A percentile compares a stretch with the other conserved stretches of the same genome.
Conservation (phyloP, 2,329 filamentous ascomycete genomes). For the Bertia moriformis region DNA sequence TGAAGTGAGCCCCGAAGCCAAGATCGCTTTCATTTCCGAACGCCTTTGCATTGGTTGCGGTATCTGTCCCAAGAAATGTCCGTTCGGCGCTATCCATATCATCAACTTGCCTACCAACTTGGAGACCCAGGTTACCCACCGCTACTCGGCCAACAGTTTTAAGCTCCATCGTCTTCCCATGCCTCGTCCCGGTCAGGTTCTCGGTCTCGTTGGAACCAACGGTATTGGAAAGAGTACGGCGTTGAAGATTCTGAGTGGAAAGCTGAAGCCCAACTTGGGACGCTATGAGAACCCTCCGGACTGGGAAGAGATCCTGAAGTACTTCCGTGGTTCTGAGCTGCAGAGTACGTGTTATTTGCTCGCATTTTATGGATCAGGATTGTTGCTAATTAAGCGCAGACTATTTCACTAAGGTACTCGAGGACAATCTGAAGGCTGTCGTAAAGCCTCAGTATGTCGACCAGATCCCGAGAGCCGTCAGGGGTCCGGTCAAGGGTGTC, state of each 20-base stretch:
- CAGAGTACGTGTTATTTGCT: conserved; percentile 71
- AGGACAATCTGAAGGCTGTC: conserved; percentile 92
- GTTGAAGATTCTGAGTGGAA: conserved; percentile 93
- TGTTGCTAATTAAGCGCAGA: conserved; percentile 33
- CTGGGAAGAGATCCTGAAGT: conserved; percentile 97
- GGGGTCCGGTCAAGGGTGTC: conserved; percentile 66
- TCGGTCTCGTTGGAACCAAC: conserved; percentile 96
- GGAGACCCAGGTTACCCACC: conserved; percentile 93
- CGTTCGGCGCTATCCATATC: conserved; percentile 96
- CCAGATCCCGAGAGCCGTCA: conserved; percentile 87
- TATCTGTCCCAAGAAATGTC: conserved; percentile 99
- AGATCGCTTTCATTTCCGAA: conserved; percentile 97
- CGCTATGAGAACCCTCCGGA: conserved; percentile 91
- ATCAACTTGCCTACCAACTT: conserved; percentile 99
- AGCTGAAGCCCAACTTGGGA: conserved; percentile 94
- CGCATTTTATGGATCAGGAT: background rate
- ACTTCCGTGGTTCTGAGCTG: conserved; percentile 93
- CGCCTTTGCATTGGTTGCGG: conserved; percentile 92
- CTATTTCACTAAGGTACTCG: conserved; percentile 96
- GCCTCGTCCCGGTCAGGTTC: conserved; percentile 84
- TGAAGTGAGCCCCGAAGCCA: conserved; percentile 75
- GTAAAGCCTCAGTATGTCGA: conserved; percentile 99
- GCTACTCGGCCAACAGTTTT: conserved; percentile 99
- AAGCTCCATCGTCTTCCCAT: conserved; percentile 95
- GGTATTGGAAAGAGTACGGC: conserved; percentile 99